Base-by-base conservation (phyloP, 2,329 filamentous ascomycete genomes). In the Elsinoe batatas region DNA sequence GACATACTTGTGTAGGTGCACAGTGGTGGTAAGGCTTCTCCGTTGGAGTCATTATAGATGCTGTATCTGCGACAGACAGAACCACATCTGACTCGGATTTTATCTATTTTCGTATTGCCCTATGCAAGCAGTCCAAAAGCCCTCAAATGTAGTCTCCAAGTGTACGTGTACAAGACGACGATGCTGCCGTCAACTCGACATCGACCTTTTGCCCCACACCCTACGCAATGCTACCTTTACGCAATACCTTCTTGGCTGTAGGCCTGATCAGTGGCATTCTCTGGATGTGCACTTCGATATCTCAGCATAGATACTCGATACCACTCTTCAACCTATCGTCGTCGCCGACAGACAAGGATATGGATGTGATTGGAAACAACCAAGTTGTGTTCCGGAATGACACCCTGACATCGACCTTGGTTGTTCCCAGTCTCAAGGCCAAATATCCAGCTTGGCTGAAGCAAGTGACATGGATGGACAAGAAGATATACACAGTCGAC, bases 401-500 rank as follows among this genome's bases (percentile, higher is more conserved):
- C 18, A 44, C 40, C 3, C 20, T 44, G 11, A 44, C 18, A 11
- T 44, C 40, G 2, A 44, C 40, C n/a, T 26, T 44, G 5, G 69
- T 72, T 0, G 67, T 73, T 5, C 70, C 71, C 1, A 71, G 67
- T 58, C 67, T 67, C 59, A 62, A 59, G n/a, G 60, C 59, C 2
- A 69, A 72, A 38, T 64, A 73, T 43, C 65, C 68, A n/a, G 67
- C 65, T n/a, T 74, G 72, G 72, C 64, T 74, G 17, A 58, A 63
- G 3, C 59, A 64, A 67, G 7, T 74, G 69, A 44, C 40, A 12
- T 44, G 40, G 40, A 44, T 44, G 40, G 68, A 68, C 55, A 68
- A 70, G 59, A 62, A 67, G 35, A 68, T 75, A 15, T 76, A 76
- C 61, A 64, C 66, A 3, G 73, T 74, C 1, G 71, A 76, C 56